Percentiles rank a stretch among this genome's conserved stretches.
Evolutionary conservation across 2,329 filamentous ascomycete species (phyloP).

Genomic region (Dendrostoma leiphaemia): DNA sequence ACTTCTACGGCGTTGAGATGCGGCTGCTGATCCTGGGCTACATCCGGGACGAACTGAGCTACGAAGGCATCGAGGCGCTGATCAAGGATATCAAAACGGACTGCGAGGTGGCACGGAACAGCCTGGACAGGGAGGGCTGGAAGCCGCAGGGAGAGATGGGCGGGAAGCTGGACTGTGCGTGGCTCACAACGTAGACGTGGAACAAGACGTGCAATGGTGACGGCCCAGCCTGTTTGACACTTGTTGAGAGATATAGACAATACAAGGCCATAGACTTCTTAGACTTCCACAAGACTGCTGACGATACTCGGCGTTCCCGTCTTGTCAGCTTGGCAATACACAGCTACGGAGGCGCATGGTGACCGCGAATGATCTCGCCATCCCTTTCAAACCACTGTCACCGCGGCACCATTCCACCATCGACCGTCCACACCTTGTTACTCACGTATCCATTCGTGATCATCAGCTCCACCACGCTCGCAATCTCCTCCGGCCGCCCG

Average conservation of each 20-base stretch:
- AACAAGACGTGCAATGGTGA: not conserved
- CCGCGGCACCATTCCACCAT: conserved; percentile 9
- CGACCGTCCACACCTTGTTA: conserved; percentile 15
- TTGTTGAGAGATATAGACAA: conserved; percentile 1
- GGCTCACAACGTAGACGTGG: conserved; percentile 17
- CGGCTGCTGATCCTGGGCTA: conserved; percentile 81
- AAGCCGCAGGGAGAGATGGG: conserved; percentile 36
- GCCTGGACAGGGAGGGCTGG: conserved; percentile 67
- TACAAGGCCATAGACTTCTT: not conserved
- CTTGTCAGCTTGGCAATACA: not conserved
- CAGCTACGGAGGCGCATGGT: too few relatives aligned
- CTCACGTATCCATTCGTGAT: conserved; percentile 11
- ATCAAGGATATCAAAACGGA: conserved; percentile 87
- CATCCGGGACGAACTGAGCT: conserved; percentile 87
- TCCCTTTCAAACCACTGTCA: not conserved
- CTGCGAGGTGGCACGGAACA: conserved; percentile 76
- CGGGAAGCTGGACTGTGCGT: conserved; percentile 15
- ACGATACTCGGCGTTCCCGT: not conserved
- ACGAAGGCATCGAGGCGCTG: conserved; percentile 77
- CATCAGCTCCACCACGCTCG: conserved; percentile 9
- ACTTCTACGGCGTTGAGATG: conserved; percentile 85
- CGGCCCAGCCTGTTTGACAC: too few relatives aligned
- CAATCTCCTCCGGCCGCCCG: conserved; percentile 10
- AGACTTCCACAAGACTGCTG: not conserved
- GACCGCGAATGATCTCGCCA: too few relatives aligned